A percentile compares a stretch with the other conserved stretches of the same genome.
These are phyloP conservation scores for Botrytis elliptica DNA, from an alignment of 2,329 filamentous ascomycete species.

Conservation along the genomic window DNA sequence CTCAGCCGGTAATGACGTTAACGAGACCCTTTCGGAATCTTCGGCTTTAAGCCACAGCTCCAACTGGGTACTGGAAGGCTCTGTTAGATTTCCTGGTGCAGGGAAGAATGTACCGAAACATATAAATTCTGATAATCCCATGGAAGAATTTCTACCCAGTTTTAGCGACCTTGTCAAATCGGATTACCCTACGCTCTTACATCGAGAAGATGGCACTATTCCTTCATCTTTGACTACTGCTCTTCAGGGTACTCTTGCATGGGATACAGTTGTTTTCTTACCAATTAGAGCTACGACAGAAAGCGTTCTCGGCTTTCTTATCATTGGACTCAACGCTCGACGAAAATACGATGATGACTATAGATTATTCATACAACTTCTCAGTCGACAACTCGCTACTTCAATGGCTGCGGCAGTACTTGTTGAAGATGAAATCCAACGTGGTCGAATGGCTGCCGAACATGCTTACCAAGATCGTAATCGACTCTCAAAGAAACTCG, in stretches of 20 bases:
- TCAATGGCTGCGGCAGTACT: slow-evolving; percentile 79
- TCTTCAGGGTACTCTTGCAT: not conserved
- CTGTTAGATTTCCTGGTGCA: slow-evolving; percentile 23
- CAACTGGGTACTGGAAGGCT: slow-evolving; percentile 31
- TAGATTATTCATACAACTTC: slow-evolving; percentile 70
- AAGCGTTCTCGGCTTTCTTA: slow-evolving; percentile 71
- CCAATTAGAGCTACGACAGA: slow-evolving; percentile 54
- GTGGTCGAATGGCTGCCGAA: slow-evolving; percentile 70
- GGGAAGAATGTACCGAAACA: slow-evolving; percentile 10
- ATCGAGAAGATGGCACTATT: slow-evolving; percentile 1
- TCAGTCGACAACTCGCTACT: slow-evolving; percentile 73
- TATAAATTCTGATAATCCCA: not conserved
- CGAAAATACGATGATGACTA: slow-evolving; percentile 81
- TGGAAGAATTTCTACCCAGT: slow-evolving; percentile 12
- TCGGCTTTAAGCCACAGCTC: slow-evolving; percentile 26
- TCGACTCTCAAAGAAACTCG: slow-evolving; percentile 66
- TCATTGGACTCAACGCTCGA: slow-evolving; percentile 75
- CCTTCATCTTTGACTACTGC: not conserved
- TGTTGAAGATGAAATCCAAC: slow-evolving; percentile 78
- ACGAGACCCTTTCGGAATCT: slow-evolving; percentile 29
- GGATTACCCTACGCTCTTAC: slow-evolving; percentile 12
- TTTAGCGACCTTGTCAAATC: slow-evolving; percentile 7
- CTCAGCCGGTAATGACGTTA: slow-evolving; percentile 63
- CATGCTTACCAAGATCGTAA: slow-evolving; percentile 74
- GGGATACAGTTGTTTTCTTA: slow-evolving; percentile 8